Evolutionary conservation across 768 basidiomycete species (phyloP), one percentile per base, ranked within the genome.

Genomic region (Hericium alpestre): DNA sequence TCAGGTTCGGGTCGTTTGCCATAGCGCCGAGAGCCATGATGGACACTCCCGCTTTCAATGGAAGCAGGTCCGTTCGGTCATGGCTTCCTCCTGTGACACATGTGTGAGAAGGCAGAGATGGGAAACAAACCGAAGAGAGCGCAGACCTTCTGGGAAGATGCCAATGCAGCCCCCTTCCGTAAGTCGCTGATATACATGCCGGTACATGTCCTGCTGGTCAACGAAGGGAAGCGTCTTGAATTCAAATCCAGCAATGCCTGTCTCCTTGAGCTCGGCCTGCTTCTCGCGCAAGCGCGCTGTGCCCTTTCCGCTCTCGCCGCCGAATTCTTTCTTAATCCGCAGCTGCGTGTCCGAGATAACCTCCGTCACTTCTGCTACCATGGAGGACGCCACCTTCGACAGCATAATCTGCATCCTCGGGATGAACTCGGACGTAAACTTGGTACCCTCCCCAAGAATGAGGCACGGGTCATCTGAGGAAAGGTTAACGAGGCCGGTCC

Each of bases 21-120:
- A 98, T 95, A 4, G 96, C 94, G 25, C 96, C 96, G 11, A 99
- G 79, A 23, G 96, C 93, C 94, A 99, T 98, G 64, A 98, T 81
- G 1, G 93, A 90, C 38, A 98, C 94, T 4, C 96, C 96, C 25
- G 96, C 96, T 72, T 99, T 99, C 41, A 99, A 78, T 1, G 96
- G 96, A 20, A 98, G 81, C 51, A 98, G 79, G 70, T 98, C 93
- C 8, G 91, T 94, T 40, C 96, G 86, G 72, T 99, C 96, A 70
- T 99, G 96, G 58, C 94, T 97, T 55, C 96, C 96, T 63, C 96
- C 94, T 97, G 20, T 15, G 37, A 63, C 54, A 60, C 32, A 38
- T 50, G 23, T 40, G 38, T 25, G 39, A 23, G 16, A 43, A 22
- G 15, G 38, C 15, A 37, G 48, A 25, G 37, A 27, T 18, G 20